A percentile compares a stretch with the other conserved stretches of the same genome.
These are phyloP conservation scores for Macrophomina tecta DNA, from an alignment of 2,329 filamentous ascomycete genomes.

Conservation along the genomic window DNA sequence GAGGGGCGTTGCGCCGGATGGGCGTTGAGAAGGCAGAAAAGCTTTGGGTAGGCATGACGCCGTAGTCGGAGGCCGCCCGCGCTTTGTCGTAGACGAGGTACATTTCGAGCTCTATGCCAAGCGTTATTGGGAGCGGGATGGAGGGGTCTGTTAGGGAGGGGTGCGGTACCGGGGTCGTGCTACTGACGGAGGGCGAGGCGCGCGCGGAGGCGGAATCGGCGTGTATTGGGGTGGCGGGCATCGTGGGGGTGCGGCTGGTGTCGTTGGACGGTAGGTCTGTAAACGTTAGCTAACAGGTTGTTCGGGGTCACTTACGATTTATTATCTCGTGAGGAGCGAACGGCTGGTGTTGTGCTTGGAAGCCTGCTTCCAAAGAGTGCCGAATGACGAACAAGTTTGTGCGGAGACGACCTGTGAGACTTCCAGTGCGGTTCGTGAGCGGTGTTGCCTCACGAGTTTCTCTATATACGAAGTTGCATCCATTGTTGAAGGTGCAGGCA, in stretches of 20 bases:
- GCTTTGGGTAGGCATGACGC: background rate
- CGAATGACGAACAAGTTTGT: background rate
- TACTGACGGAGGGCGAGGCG: background rate
- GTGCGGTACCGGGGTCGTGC: background rate
- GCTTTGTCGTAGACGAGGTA: background rate
- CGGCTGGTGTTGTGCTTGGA: background rate
- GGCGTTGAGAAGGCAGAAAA: background rate
- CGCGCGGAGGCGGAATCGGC: background rate
- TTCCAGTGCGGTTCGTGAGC: background rate
- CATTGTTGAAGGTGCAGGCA: background rate
- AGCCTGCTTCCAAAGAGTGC: background rate
- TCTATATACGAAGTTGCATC: background rate
- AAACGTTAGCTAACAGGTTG: too few relatives aligned
- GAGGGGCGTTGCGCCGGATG: too few relatives aligned
- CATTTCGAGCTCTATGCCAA: conserved; percentile 10
- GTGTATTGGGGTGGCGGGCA: background rate
- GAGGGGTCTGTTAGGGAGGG: background rate
- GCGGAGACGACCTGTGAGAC: background rate
- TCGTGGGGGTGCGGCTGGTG: too few relatives aligned
- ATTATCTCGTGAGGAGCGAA: too few relatives aligned
- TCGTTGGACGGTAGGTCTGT: too few relatives aligned
- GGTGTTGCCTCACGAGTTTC: background rate
- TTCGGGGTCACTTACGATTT: too few relatives aligned
- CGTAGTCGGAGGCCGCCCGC: background rate
- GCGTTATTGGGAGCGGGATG: background rate